These are phyloP conservation scores for Melampsora medusae DNA, from an alignment of 1,284 basidiomycete genomes.

Conservation along the genomic window DNA sequence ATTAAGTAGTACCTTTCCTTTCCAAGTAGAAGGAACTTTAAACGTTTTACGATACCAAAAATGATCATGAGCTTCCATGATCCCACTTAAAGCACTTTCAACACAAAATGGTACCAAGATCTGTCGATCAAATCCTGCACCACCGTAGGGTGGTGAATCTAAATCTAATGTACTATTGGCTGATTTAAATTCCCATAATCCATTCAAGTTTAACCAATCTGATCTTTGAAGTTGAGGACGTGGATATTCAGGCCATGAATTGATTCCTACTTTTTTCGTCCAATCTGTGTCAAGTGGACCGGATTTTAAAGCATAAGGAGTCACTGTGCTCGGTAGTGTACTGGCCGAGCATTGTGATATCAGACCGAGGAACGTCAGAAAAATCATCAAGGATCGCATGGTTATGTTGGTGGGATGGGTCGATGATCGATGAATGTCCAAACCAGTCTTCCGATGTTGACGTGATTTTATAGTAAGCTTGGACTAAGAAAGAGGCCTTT, in stretches of 20 bases:
- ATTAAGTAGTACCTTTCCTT: slow-evolving; percentile 24
- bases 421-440: too few species aligned
- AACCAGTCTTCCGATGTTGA: too few species aligned
- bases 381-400: not conserved
- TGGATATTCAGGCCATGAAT: slow-evolving; percentile 38
- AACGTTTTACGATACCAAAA: slow-evolving; percentile 38
- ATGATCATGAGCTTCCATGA: slow-evolving; percentile 35
- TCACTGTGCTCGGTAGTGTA: not conserved
- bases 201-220: slow-evolving; percentile 35
- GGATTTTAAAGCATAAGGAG: slow-evolving; percentile 25
- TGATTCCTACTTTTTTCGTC: slow-evolving; percentile 25
- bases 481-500: not conserved
- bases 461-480: not conserved
- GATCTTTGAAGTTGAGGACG: slow-evolving; percentile 20
- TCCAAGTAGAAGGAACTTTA: slow-evolving; percentile 13
- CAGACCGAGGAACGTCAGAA: not conserved
- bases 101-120: slow-evolving; percentile 38
- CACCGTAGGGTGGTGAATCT: slow-evolving; percentile 23
- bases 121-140: slow-evolving; percentile 1
- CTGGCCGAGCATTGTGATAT: not conserved
- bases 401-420: not conserved
- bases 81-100: slow-evolving; percentile 39
- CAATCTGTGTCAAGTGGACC: slow-evolving; percentile 34
- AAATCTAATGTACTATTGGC: slow-evolving; percentile 16
- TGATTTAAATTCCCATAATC: slow-evolving; percentile 41